These are phyloP conservation scores for Tetracladium maxilliforme DNA, from an alignment of 2,329 filamentous ascomycete species.

Conservation along the genomic window DNA sequence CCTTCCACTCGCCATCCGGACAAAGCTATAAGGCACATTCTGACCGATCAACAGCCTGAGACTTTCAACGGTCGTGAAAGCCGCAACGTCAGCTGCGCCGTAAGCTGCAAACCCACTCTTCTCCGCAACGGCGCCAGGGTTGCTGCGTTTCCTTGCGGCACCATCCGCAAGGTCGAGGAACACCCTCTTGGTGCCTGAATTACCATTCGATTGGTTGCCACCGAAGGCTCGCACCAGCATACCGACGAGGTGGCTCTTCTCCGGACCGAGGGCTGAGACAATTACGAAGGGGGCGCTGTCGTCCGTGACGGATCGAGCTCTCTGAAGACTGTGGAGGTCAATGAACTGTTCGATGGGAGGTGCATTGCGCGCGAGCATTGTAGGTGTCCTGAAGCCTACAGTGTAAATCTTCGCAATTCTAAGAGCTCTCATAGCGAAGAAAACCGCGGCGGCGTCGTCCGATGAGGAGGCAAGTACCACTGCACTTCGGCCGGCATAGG, in stretches of 20 bases:
- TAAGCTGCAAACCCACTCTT: constrained; percentile 69
- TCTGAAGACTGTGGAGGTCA: too few species aligned
- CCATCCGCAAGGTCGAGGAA: constrained; percentile 63
- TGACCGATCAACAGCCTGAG: constrained; percentile 66
- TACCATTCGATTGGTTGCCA: too few species aligned
- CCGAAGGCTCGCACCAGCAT: constrained; percentile 65
- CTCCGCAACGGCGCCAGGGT: constrained; percentile 56
- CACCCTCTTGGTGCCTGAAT: constrained; percentile 29
- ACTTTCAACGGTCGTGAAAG: constrained; percentile 75
- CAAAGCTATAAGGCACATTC: constrained; percentile 81
- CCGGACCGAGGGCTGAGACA: constrained; percentile 62
- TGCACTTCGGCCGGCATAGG: constrained; percentile 62
- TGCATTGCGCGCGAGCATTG: too few species aligned
- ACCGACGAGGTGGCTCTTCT: constrained; percentile 65
- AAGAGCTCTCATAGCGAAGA: constrained; percentile 66
- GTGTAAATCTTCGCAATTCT: constrained; percentile 70
- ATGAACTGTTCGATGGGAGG: too few species aligned
- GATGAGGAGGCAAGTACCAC: constrained; percentile 60
- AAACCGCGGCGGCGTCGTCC: constrained; percentile 62
- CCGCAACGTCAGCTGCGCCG: constrained; percentile 63
- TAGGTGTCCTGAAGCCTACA: constrained; percentile 68
- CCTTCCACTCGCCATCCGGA: constrained; percentile 53
- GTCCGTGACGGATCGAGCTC: too few species aligned
- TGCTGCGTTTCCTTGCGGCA: constrained; percentile 47
- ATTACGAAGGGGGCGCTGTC: constrained; percentile 75